Evolutionary conservation across 108 stramenopile species (phyloP), one percentile per base, ranked within the genome.

Genomic region (Fistulifera pelliculosa): DNA sequence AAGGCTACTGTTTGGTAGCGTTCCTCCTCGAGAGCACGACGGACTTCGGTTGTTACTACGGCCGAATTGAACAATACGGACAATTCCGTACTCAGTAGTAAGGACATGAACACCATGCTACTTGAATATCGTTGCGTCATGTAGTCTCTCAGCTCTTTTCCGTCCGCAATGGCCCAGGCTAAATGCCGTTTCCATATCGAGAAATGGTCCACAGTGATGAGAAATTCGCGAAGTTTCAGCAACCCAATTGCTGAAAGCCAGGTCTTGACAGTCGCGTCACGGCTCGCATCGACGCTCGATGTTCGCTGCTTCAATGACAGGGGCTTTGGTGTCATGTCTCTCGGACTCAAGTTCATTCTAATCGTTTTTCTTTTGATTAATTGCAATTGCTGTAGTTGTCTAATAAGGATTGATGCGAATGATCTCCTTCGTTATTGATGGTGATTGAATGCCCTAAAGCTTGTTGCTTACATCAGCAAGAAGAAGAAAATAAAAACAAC

Each of bases 41-140:
- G 64, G 11, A 79, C 67, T 12, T 67, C 11, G 1, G 65, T 61
- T 0, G 74, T 69, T 0, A 80, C 60, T 27, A 18, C 47, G 38
- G 73, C 58, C 16, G 69, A 66, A 25, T 72, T 80, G 71, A 80
- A 80, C 0, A 85, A 53, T 5, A 81, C 69, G 10, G 38, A 42
- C 8, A 80, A 60, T 41, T 78, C 71, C 0, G 83, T 73, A 0
- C 68, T 66, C 8, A 85, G 58, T 43, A 85, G 41, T 1, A 85
- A 54, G 12, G 76, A 80, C 79, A 85, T 73, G 64, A 85, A 80
- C 21, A 80, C 77, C 83, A 85, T 85, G 49, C 62, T 73, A 38
- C 50, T 54, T 1, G 76, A 68, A 48, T 76, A 81, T 22, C 79
- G 74, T 38, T 68, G 60, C 18, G 72, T 76, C 52, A 85, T 77